Conservation (phyloP, 2,329 filamentous ascomycete species). For the Rutstroemia sp. region DNA sequence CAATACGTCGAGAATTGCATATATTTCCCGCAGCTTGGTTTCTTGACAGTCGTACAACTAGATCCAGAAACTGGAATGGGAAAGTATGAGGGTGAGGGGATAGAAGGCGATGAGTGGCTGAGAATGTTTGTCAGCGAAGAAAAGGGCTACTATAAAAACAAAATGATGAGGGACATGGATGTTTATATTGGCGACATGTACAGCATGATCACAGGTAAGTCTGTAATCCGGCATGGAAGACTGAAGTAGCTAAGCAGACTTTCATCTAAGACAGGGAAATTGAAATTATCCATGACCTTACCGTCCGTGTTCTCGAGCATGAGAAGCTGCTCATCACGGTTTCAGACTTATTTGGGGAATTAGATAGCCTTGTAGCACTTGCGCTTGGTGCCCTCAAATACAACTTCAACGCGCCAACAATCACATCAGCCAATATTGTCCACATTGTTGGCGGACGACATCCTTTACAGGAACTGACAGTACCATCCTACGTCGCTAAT, state of each 20-base stretch:
- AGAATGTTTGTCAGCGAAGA: conserved; percentile 67
- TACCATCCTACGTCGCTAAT: conserved; percentile 77
- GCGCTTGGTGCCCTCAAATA: conserved; percentile 70
- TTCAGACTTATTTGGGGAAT: conserved; percentile 78
- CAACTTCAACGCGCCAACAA: conserved; percentile 59
- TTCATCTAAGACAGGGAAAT: conserved; percentile 66
- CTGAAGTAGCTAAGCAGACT: not conserved
- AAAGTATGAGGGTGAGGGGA: conserved; percentile 54
- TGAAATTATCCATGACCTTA: conserved; percentile 74
- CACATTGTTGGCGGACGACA: conserved; percentile 75
- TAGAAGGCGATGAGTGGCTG: conserved; percentile 60
- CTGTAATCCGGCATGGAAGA: not conserved
- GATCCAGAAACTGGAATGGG: conserved; percentile 51
- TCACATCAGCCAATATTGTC: conserved; percentile 65
- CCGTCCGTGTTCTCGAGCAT: conserved; percentile 61
- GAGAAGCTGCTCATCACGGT: conserved; percentile 57
- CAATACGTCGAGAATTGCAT: conserved; percentile 64
- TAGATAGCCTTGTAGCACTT: conserved; percentile 79
- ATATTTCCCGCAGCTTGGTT: conserved; percentile 87
- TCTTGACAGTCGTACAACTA: conserved; percentile 67
- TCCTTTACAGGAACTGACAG: conserved; percentile 76
- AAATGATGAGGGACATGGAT: conserved; percentile 74
- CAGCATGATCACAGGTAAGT: conserved; percentile 67
- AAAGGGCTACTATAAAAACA: conserved; percentile 79
- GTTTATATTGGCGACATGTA: conserved; percentile 77